Percentiles rank a stretch among this genome's conserved stretches.
Conservation (phyloP, 139 green algal genomes). For the Chlorella vulgaris region DNA sequence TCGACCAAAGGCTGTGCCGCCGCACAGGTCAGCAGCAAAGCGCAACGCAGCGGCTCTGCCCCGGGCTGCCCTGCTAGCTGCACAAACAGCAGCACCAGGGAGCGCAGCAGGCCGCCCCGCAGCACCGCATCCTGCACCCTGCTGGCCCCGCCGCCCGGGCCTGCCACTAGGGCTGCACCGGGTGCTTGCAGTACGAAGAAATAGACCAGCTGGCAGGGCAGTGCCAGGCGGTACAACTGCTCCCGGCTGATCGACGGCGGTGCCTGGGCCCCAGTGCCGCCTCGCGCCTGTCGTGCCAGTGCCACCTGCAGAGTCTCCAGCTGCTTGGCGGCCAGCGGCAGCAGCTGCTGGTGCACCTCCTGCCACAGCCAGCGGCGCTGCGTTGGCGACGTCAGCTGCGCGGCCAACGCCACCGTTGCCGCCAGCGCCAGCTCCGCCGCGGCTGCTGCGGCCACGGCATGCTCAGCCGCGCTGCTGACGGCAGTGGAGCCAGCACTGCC, state of each 20-base stretch:
- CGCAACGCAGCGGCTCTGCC: constrained; percentile 35
- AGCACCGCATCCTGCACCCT: constrained; percentile 31
- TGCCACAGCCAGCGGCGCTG: constrained; percentile 21
- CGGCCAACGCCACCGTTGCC: constrained; percentile 7
- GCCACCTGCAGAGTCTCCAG: constrained; percentile 24
- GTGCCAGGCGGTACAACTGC: constrained; percentile 11
- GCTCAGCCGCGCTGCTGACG: background rate
- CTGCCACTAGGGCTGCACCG: background rate
- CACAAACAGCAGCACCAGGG: constrained; percentile 36
- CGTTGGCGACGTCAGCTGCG: background rate
- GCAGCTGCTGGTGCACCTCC: constrained; percentile 1
- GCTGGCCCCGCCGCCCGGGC: background rate
- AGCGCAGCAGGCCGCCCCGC: constrained; percentile 21
- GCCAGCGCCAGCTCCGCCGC: constrained; percentile 14
- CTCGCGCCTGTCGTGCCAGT: background rate
- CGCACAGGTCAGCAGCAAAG: constrained; percentile 30
- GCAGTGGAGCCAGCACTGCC: background rate
- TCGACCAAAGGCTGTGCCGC: constrained; percentile 11
- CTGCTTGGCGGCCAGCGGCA: constrained; percentile 12
- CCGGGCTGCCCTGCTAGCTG: background rate
- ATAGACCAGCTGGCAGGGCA: constrained; percentile 26
- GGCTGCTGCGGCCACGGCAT: background rate
- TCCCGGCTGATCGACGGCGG: background rate
- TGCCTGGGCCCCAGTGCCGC: background rate
- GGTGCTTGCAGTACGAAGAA: constrained; percentile 34